phyloP scores from a whole-genome alignment of 1,284 basidiomycete species.

The Ceratobasidium sp. region DNA sequence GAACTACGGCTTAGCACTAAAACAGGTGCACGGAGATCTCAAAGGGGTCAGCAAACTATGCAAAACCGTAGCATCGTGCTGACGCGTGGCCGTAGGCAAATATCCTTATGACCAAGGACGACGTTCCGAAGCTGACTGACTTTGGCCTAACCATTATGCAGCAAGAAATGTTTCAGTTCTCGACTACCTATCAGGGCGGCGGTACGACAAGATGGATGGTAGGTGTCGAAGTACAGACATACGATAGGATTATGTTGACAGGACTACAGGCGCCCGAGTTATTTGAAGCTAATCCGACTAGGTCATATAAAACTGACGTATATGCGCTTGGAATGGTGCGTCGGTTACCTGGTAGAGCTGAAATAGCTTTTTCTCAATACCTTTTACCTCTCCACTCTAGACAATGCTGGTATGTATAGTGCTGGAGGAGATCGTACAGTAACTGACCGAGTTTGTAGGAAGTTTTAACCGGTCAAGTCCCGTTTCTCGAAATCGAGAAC shows the following conservation, averaged over 20 bases:
- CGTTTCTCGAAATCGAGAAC: not conserved
- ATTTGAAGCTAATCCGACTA: not conserved
- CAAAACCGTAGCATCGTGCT: not conserved
- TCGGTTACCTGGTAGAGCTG: too few species aligned
- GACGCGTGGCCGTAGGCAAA: not conserved
- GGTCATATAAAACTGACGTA: slow-evolving; percentile 7
- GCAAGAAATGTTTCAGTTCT: not conserved
- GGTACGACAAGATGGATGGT: slow-evolving; percentile 25
- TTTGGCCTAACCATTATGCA: not conserved
- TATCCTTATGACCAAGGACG: not conserved
- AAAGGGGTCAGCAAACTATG: not conserved
- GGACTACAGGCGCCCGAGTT: not conserved
- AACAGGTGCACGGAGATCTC: slow-evolving; percentile 7
- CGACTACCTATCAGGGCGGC: slow-evolving; percentile 1
- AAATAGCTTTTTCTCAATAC: too few species aligned
- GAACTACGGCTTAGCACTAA: not conserved
- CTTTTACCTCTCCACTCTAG: not conserved
- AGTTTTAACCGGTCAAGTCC: not conserved
- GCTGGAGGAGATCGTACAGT: not conserved
- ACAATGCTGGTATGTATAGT: not conserved
- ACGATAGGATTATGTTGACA: not conserved
- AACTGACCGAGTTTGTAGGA: not conserved
- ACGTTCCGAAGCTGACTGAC: slow-evolving; percentile 18
- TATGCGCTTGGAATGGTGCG: slow-evolving; percentile 27
- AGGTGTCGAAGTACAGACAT: not conserved